Percentiles rank a stretch among this genome's conserved stretches.
Conservation (phyloP, 2,329 filamentous ascomycete genomes). For the Arthrocladium fulminans region DNA sequence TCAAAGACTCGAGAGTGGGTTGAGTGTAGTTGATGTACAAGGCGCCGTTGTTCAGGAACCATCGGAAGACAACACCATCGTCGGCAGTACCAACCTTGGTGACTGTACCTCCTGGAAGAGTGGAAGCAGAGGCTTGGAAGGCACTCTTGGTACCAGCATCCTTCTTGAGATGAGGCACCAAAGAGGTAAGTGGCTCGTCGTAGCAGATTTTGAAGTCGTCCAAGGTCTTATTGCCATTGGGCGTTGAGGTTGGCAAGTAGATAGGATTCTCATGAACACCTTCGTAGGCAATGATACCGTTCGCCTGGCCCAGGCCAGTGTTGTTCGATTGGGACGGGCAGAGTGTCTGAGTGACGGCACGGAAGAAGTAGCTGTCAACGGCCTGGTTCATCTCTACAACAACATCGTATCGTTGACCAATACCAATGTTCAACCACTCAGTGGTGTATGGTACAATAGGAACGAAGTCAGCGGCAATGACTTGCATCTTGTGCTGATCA, state of each 20-base stretch:
- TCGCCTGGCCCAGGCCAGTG: slow-evolving; percentile 20
- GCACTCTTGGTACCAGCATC: slow-evolving; percentile 19
- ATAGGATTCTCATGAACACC: slow-evolving; percentile 1
- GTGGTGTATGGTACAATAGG: slow-evolving; percentile 49
- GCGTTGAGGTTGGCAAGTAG: slow-evolving; percentile 22
- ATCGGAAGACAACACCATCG: slow-evolving; percentile 24
- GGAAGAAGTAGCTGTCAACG: slow-evolving; percentile 36
- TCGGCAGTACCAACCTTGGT: slow-evolving; percentile 18
- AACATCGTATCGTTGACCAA: slow-evolving; percentile 38
- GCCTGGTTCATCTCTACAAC: slow-evolving; percentile 36
- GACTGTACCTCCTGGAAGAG: slow-evolving; percentile 18
- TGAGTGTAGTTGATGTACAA: slow-evolving; percentile 28
- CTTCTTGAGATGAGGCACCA: slow-evolving; percentile 23
- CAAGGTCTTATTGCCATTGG: slow-evolving; percentile 20
- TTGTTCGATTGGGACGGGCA: slow-evolving; percentile 21
- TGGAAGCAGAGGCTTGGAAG: slow-evolving; percentile 23
- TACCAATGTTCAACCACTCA: slow-evolving; percentile 36
- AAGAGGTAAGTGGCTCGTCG: slow-evolving; percentile 22
- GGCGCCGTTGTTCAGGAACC: slow-evolving; percentile 28
- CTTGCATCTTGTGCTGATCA: slow-evolving; percentile 47
- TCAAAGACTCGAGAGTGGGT: slow-evolving; percentile 24
- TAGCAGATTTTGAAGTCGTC: slow-evolving; percentile 24
- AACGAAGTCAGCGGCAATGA: slow-evolving; percentile 47
- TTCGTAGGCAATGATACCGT: slow-evolving; percentile 24
- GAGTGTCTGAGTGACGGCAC: slow-evolving; percentile 22